Percentiles rank a stretch among this genome's conserved stretches.
These are phyloP conservation scores for Boletus rubroflammeus DNA, from an alignment of 768 basidiomycete genomes.

Conservation along the genomic window DNA sequence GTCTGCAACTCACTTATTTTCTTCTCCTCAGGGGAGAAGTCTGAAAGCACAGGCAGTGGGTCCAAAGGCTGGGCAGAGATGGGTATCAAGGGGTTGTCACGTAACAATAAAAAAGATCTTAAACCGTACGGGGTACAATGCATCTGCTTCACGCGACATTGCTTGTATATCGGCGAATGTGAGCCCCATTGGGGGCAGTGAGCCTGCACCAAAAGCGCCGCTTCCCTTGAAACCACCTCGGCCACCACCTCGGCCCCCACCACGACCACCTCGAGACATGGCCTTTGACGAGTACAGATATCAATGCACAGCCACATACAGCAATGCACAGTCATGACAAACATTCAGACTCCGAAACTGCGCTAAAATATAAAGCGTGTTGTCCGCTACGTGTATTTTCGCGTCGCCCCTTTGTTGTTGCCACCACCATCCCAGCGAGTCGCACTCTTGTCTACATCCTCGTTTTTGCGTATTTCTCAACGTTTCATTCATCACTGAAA, in stretches of 20 bases:
- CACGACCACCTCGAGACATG: slow-evolving; percentile 54
- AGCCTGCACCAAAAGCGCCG: slow-evolving; percentile 33
- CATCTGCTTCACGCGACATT: slow-evolving; percentile 70
- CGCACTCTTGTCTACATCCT: background rate
- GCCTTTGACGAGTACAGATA: background rate
- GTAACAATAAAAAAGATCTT: slow-evolving; percentile 18
- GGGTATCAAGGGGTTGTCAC: slow-evolving; percentile 17
- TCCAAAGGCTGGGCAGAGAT: slow-evolving; percentile 50
- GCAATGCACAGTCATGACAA: background rate
- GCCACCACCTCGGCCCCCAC: slow-evolving; percentile 50
- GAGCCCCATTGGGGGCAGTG: slow-evolving; percentile 70
- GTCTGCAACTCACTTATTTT: slow-evolving; percentile 63
- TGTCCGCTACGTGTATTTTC: slow-evolving; percentile 1
- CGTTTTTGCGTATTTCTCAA: background rate
- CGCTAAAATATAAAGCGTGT: slow-evolving; percentile 22
- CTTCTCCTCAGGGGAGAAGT: slow-evolving; percentile 62
- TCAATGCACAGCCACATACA: slow-evolving; percentile 9
- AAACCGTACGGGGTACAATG: slow-evolving; percentile 74
- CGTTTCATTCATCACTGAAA: slow-evolving; percentile 6
- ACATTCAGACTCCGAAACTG: slow-evolving; percentile 26
- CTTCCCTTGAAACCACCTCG: slow-evolving; percentile 59
- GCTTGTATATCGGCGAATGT: slow-evolving; percentile 77
- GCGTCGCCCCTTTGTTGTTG: slow-evolving; percentile 30
- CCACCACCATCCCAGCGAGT: slow-evolving; percentile 16
- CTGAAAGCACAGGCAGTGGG: slow-evolving; percentile 62